Evolutionary conservation across 2,329 filamentous ascomycete species (phyloP).

Genomic region (Pseudogymnoascus sp.): DNA sequence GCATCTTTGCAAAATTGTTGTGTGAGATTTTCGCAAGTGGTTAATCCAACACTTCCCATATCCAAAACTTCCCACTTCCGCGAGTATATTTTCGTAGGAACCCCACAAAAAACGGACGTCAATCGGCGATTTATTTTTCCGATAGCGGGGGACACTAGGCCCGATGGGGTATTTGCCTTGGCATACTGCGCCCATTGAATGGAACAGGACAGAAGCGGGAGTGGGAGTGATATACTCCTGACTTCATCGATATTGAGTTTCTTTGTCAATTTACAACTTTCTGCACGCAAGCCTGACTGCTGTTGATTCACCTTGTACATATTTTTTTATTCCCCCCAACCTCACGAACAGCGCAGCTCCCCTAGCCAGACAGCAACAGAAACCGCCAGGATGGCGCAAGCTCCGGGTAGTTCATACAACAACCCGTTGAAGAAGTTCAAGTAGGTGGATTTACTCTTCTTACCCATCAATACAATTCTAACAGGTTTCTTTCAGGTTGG

Average conservation of each 20-base stretch:
- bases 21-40: conserved; percentile 4
- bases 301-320: conserved; percentile 4
- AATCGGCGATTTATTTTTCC: not conserved
- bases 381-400: conserved; percentile 65
- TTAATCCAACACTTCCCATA: conserved; percentile 7
- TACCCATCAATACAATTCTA: not conserved
- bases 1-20: conserved; percentile 19
- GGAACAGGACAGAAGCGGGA: conserved; percentile 7
- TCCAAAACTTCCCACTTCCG: conserved; percentile 2
- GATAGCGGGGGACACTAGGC: not conserved
- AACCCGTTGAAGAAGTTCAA: conserved; percentile 99
- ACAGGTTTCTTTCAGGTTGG: conserved; percentile 53
- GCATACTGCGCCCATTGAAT: conserved; percentile 4
- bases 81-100: conserved; percentile 5
- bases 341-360: conserved; percentile 1
- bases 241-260: conserved; percentile 7
- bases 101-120: conserved; percentile 4
- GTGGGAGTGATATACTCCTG: conserved; percentile 4
- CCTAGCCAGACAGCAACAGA: not conserved
- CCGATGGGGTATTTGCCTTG: conserved; percentile 2
- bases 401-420: conserved; percentile 81
- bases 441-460: conserved; percentile 40
- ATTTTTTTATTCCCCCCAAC: conserved; percentile 5
- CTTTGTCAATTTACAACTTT: not conserved
- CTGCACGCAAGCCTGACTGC: conserved; percentile 1